phyloP scores from a whole-genome alignment of 129 eudicot species.

The Calendula officinalis region DNA sequence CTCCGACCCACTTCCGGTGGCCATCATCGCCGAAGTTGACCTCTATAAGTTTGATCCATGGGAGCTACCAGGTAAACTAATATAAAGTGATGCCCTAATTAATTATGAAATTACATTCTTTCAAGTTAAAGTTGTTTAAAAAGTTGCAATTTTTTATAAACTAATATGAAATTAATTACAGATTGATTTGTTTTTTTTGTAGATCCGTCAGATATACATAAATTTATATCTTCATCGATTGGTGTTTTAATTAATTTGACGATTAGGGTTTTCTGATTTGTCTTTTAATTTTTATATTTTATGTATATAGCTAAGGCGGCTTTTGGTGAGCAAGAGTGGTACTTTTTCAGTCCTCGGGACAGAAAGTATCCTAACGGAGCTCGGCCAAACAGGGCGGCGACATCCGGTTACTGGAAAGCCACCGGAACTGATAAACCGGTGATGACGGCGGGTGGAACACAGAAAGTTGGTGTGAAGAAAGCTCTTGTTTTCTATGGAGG shows the following conservation, averaged over 20 bases:
- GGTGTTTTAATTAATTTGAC: background rate
- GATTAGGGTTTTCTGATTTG: conserved; percentile 18
- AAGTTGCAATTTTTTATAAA: too few species aligned
- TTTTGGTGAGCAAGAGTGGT: conserved; percentile 95
- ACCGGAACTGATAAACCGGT: conserved; percentile 93
- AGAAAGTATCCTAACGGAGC: conserved; percentile 94
- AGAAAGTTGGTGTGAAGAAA: conserved; percentile 85
- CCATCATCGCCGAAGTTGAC: conserved; percentile 80
- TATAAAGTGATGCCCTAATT: too few species aligned
- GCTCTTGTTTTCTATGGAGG: conserved; percentile 91
- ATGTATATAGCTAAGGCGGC: conserved; percentile 59
- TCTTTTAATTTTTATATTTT: background rate
- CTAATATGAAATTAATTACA: background rate
- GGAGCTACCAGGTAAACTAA: conserved; percentile 87
- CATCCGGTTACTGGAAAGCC: conserved; percentile 92
- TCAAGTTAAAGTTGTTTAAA: too few species aligned
- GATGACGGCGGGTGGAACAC: conserved; percentile 60
- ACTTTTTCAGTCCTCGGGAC: conserved; percentile 87
- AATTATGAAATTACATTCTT: too few species aligned
- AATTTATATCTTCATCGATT: background rate
- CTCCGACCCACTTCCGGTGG: conserved; percentile 61
- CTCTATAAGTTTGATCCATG: conserved; percentile 91
- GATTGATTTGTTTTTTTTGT: background rate
- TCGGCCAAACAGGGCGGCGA: conserved; percentile 86
- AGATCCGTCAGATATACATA: too few species aligned